Percentiles rank a stretch among this genome's conserved stretches.
Evolutionary conservation across 2,329 filamentous ascomycete genomes (phyloP).

Genomic region (Aspergillus sergii): DNA sequence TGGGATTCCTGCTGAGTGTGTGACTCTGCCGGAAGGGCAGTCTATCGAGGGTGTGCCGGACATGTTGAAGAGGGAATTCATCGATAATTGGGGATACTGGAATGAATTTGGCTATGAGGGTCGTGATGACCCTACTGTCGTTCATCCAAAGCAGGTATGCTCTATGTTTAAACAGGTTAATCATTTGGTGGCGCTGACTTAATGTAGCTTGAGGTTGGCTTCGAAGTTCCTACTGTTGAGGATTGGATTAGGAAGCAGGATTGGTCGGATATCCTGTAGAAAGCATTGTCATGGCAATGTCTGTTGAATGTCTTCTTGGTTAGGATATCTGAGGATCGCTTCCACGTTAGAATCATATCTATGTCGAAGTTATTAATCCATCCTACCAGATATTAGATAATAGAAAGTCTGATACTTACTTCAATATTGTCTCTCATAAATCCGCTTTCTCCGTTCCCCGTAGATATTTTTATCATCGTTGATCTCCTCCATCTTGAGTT

Average conservation of each 20-base stretch:
- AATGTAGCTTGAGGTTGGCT: not conserved
- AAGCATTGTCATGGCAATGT: not conserved
- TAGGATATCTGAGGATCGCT: not conserved
- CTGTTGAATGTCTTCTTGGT: not conserved
- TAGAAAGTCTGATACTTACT: not conserved
- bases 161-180: not conserved
- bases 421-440: not conserved
- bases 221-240: not conserved
- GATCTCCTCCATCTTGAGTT: not conserved
- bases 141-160: slow-evolving; percentile 8
- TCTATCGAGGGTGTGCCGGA: not conserved
- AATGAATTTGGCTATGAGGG: slow-evolving; percentile 18
- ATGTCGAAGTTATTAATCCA: not conserved
- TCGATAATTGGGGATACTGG: slow-evolving; percentile 13
- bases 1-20: slow-evolving; percentile 5
- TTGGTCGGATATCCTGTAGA: not conserved
- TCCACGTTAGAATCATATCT: not conserved
- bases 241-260: not conserved
- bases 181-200: not conserved
- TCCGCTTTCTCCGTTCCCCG: no score
- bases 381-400: not conserved
- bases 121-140: not conserved
- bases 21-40: slow-evolving; percentile 7
- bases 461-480: no score
- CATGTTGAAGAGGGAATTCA: slow-evolving; percentile 8